Conservation (phyloP, 2,329 filamentous ascomycete genomes). For the Sporothrix curviconia region DNA sequence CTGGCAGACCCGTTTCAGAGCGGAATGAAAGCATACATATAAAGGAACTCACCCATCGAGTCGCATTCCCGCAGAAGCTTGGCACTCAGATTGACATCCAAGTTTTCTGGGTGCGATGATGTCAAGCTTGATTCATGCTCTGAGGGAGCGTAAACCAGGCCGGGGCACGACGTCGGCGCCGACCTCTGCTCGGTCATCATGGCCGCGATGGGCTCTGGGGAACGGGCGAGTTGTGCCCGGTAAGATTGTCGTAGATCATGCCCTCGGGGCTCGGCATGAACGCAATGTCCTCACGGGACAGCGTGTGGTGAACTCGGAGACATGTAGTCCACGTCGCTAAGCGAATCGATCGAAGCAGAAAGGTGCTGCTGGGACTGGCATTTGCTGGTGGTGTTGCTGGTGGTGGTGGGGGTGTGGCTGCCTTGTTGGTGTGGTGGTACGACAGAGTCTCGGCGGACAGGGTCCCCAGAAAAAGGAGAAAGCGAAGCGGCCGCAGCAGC, state of each 20-base stretch:
- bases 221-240: constrained; percentile 45
- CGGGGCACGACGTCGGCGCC: constrained; percentile 54
- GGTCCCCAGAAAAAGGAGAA: constrained; percentile 15
- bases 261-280: constrained; percentile 50
- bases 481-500: constrained; percentile 3
- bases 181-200: constrained; percentile 51
- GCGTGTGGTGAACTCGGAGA: constrained; percentile 49
- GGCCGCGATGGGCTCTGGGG: constrained; percentile 50
- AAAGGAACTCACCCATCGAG: constrained; percentile 45
- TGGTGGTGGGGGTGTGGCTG: constrained; percentile 10
- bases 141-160: constrained; percentile 53
- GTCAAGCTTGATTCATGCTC: constrained; percentile 53
- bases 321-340: constrained; percentile 58
- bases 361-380: constrained; percentile 39
- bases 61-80: constrained; percentile 51
- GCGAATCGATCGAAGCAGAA: constrained; percentile 50
- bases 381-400: constrained; percentile 27
- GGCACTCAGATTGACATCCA: constrained; percentile 48
- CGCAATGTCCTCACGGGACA: constrained; percentile 47
- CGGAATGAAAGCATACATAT: constrained; percentile 22
- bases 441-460: constrained; percentile 10
- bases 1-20: not conserved
- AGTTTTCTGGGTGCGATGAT: constrained; percentile 51
- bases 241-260: constrained; percentile 50
- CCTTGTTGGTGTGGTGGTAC: not conserved